Evolutionary conservation across 176 grass and related monocot genomes (phyloP).

Genomic region (Hsuehochloa calcarea): DNA sequence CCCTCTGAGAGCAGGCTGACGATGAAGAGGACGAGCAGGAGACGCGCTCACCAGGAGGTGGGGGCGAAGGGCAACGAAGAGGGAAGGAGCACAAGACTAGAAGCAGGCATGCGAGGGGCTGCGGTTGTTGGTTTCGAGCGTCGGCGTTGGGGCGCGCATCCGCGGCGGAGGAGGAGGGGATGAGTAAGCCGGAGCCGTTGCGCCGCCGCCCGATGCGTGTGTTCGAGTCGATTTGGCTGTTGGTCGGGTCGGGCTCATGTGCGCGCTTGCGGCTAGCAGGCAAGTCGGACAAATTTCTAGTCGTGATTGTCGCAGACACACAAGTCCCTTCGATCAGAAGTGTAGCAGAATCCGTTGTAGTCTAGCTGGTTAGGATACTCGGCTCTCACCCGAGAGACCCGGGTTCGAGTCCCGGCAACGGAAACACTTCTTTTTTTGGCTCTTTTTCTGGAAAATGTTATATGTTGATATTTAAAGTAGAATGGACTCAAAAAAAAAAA

Average conservation of each 20-base stretch:
- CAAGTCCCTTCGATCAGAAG: too few species aligned
- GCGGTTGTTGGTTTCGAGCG: background rate
- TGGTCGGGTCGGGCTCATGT: background rate
- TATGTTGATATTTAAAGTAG: too few species aligned
- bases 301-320: too few species aligned
- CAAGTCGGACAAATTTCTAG: too few species aligned
- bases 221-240: background rate
- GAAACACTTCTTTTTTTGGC: too few species aligned
- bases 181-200: background rate
- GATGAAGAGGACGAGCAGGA: background rate
- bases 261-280: too few species aligned
- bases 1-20: background rate
- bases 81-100: background rate
- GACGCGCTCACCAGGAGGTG: background rate
- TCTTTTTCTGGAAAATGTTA: too few species aligned
- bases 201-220: background rate
- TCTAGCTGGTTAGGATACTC: slow-evolving; percentile 99
- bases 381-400: slow-evolving; percentile 89
- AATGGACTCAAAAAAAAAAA: too few species aligned
- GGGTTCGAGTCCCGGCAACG: slow-evolving; percentile 11
- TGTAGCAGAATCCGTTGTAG: slow-evolving; percentile 38
- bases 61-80: background rate
- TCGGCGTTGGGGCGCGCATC: background rate
- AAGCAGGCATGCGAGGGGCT: background rate
- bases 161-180: background rate